Base-by-base conservation (phyloP, 352 stramenopile genomes). In the Phytophthora pistaciae region DNA sequence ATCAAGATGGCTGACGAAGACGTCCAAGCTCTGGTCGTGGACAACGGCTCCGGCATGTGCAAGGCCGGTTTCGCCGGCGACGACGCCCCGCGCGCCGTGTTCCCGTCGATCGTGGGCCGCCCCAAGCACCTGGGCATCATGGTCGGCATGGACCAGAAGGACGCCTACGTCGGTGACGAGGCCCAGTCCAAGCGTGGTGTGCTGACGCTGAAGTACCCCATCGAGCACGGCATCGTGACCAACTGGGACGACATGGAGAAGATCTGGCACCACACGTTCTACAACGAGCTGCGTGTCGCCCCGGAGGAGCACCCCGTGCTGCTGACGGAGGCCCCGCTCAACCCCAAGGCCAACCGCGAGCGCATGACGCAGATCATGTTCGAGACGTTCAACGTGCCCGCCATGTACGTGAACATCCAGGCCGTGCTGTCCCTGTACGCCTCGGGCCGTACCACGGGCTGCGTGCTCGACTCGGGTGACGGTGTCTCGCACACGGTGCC, bases 161-260 rank as follows among this genome's bases (percentile, higher is more conserved):
- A 98, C 72, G 87, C 91, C 54, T 98, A 98, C 73, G 91, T 98
- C 29, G 94, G 94, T 60, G 94, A 98, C 55, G 93, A 98, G 70
- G 94, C 92, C 5, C 92, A 98, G 81, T 90, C 83, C n/a, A 98
- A 98, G 87, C 91, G 94, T 70, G 93, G 94, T 64, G 91, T 98
- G 31, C 77, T 98, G 38, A 98, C 90, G 33, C 75, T 98, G 74
- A 93, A 98, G 79, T 99, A 99, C 78, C 97, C 98, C 14, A 99
- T 99, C 61, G 97, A 99, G 82, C 97, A 99, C 85, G 98, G 98
- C 65, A 99, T 99, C 70, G 97, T 99, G 33, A 99, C 96, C 67
- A 99, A 99, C 88, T 99, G 98, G 98, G 97, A 99, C 82, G 97
- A 99, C 83, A 99, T 99, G 98, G 97, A 99, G 83, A 99, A 99